Base-by-base conservation (phyloP, 768 basidiomycete species). In the Tephrocybe sp. region DNA sequence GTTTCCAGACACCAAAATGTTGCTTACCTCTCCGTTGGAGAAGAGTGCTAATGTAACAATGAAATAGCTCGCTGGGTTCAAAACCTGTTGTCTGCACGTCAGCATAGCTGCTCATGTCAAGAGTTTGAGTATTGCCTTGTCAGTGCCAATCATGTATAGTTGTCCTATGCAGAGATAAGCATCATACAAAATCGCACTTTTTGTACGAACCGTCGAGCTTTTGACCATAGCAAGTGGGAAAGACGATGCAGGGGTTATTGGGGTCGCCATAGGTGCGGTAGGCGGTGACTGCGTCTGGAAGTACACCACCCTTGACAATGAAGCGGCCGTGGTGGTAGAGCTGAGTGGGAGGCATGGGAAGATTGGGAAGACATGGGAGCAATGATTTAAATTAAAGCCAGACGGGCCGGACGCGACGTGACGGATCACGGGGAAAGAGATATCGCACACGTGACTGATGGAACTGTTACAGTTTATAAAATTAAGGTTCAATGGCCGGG, bases 31-130 rank as follows among this genome's bases (percentile, higher is more conserved):
- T 61, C 82, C 81, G 51, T 79, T 79, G 31, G 75, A 80, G 56
- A 82, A 83, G 25, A 82, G 61, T 0, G 77, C 79, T 53, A 82
- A 78, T 2, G 80, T 78, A 11, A 82, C 78, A 9, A 83, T 63
- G 47, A 69, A 82, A 56, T 82, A 83, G 47, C 75, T 75, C 15
- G 49, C 63, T 2, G 82, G 72, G 55, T 81, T 72, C n/a, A 83
- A 65, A 7, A 66, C 72, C 78, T 80, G 51, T 26, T 8, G 26
- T 26, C 24, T n/a, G 7, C n/a, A 21, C 34, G 16, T 46, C 24
- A 52, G 32, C 32, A 34, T 8, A 5, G 7, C 9, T 5, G 13
- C n/a, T 36, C 1, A 19, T 6, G 28, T 22, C 21, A 8, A 39
- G 22, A 36, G 16, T 25, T 40, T n/a, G 9, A 18, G 34, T n/a